phyloP scores from a whole-genome alignment of 148 eudicot genomes.

The Camellia japonica region DNA sequence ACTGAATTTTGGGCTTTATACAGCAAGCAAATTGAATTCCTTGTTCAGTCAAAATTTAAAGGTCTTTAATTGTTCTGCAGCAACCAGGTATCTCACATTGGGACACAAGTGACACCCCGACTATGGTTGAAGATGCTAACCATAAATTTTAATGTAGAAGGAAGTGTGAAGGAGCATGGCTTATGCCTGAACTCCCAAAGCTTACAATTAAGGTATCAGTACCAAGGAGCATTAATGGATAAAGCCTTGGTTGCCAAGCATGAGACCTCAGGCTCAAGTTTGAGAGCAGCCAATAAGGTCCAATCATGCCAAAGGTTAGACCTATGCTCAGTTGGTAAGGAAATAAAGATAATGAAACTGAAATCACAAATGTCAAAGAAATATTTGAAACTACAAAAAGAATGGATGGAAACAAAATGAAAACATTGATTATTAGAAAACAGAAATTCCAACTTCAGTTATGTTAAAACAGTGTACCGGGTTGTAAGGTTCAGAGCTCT shows the following conservation, averaged over 20 bases:
- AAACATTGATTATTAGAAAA: background rate
- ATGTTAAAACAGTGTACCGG: slow-evolving; percentile 40
- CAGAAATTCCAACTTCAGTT: background rate
- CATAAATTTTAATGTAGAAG: background rate
- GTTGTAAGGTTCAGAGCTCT: slow-evolving; percentile 87
- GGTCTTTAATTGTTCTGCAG: background rate
- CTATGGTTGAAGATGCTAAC: background rate
- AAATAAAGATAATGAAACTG: background rate
- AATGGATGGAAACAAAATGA: background rate
- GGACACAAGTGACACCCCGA: background rate
- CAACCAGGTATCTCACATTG: background rate
- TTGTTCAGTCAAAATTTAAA: background rate
- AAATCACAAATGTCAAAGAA: background rate
- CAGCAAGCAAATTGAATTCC: no score
- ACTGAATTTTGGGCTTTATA: background rate
- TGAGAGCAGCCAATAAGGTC: background rate
- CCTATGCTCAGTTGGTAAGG: background rate
- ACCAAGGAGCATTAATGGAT: background rate
- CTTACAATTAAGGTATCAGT: background rate
- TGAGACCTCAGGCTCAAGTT: background rate
- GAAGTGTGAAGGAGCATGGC: background rate
- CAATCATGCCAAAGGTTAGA: background rate
- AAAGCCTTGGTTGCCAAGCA: background rate
- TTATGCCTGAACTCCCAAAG: background rate
- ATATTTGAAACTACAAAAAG: background rate